Base-by-base conservation (phyloP, 495 filamentous ascomycete genomes). In the Hyaloscypha bicolor region DNA sequence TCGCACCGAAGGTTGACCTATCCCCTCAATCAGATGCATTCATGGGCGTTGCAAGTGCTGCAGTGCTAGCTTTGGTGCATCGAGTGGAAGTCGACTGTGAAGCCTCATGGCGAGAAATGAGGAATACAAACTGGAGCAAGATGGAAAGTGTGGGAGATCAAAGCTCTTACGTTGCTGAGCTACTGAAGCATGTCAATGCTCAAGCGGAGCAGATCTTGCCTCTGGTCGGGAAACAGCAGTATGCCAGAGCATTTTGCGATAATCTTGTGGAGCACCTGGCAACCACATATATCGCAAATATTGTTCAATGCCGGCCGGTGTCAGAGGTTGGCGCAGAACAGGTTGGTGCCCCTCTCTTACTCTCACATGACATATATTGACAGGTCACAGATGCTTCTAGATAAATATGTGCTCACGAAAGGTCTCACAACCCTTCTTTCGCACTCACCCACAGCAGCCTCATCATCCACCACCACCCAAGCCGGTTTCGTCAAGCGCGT, bases 281-380 rank as follows among this genome's bases (percentile, higher is more conserved):
- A 21, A 91, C 83, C 66, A 79, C 90, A 6, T 99, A 94, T 76
- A 85, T 97, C 71, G 76, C 81, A 45, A 96, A 91, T 69, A 87
- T 97, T 67, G 92, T 96, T 53, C 91, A 92, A 74, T 96, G 93
- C 79, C 89, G 84, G 67, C 95, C 95, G 22, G 87, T 99, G 62
- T 92, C 91, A 19, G 94, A 97, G 76, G 92, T 93, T 58, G 95
- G 93, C 30, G 95, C 95, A n/a, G 96, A 99, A 78, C 95, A 96
- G 83, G 89, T 90, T 79, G 67, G 66, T 68, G 19, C 31, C 35
- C 16, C 35, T 14, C 25, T 30, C 19, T 32, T 32, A 16, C 48
- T 11, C n/a, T 37, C 1, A 16, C 16, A 30, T 39, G 9, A 66
- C 63, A 72, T 31, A 73, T 39, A 63, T 65, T 68, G 48, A 68